Evolutionary conservation across 2,329 filamentous ascomycete species (phyloP).

Genomic region (Paramyrothecium roridum): DNA sequence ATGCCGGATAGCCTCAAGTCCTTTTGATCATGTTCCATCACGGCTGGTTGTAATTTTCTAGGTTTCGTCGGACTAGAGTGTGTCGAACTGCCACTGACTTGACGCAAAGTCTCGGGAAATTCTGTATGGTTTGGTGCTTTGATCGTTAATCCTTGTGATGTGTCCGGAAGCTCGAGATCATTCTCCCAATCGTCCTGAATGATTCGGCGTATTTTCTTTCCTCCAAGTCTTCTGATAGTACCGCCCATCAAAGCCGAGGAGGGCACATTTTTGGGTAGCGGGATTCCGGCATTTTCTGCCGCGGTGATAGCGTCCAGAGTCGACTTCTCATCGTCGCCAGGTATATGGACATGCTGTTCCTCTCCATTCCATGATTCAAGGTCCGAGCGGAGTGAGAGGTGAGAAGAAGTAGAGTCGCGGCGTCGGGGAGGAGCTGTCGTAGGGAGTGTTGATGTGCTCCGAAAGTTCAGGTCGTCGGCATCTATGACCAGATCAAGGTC

Average conservation of each 20-base stretch:
- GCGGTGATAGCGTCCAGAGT: slow-evolving; percentile 83
- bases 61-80: slow-evolving; percentile 49
- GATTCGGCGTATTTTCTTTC: slow-evolving; percentile 67
- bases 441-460: slow-evolving; percentile 42
- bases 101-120: slow-evolving; percentile 67
- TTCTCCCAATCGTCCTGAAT: slow-evolving; percentile 81
- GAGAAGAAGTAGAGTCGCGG: slow-evolving; percentile 78
- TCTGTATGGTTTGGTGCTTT: slow-evolving; percentile 58
- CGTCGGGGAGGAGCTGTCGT: slow-evolving; percentile 45
- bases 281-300: slow-evolving; percentile 85
- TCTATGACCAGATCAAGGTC: slow-evolving; percentile 69
- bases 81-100: slow-evolving; percentile 57
- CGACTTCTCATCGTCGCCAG: slow-evolving; percentile 80
- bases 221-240: slow-evolving; percentile 86
- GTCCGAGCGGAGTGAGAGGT: slow-evolving; percentile 78
- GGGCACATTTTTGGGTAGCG: slow-evolving; percentile 81
- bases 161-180: slow-evolving; percentile 67
- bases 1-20: slow-evolving; percentile 27
- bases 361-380: slow-evolving; percentile 73
- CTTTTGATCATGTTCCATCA: slow-evolving; percentile 22
- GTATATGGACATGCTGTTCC: slow-evolving; percentile 82
- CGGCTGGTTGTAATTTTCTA: slow-evolving; percentile 19
- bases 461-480: slow-evolving; percentile 60
- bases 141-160: slow-evolving; percentile 58
- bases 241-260: slow-evolving; percentile 87